These are phyloP conservation scores for Ceratobasidium sp. DNA, from an alignment of 1,284 basidiomycete species.

Conservation along the genomic window DNA sequence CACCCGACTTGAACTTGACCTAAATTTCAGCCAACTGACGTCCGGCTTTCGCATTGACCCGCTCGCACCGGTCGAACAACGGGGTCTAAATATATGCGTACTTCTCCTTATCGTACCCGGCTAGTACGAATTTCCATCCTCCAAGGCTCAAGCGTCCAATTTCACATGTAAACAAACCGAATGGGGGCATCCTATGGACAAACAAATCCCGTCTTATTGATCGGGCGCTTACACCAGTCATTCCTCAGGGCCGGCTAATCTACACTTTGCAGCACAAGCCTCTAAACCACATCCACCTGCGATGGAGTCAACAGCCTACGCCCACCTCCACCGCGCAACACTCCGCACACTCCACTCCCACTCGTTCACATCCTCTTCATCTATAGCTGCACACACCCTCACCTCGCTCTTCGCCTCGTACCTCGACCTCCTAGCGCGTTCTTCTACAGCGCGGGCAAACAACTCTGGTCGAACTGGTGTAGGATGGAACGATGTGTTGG, in stretches of 20 bases:
- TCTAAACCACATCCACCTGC: not conserved
- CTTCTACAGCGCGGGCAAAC: constrained; percentile 76
- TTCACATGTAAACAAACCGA: not conserved
- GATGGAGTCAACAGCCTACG: constrained; percentile 47
- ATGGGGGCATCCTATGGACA: not conserved
- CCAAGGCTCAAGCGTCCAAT: not conserved
- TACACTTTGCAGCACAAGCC: constrained; percentile 3
- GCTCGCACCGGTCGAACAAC: no score
- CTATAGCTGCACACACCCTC: constrained; percentile 74
- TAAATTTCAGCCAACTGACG: no score
- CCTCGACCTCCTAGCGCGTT: constrained; percentile 70
- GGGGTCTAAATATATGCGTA: no score
- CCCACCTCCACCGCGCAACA: constrained; percentile 72
- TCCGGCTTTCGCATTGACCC: no score
- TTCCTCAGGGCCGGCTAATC: constrained; percentile 21
- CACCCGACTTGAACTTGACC: no score
- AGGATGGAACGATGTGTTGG: constrained; percentile 69
- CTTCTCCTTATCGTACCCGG: no score
- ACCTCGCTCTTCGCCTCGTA: constrained; percentile 80
- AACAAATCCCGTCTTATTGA: constrained; percentile 19
- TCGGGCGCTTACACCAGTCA: constrained; percentile 26
- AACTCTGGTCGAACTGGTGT: constrained; percentile 72
- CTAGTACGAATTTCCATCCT: not conserved
- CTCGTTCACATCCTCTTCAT: constrained; percentile 77
- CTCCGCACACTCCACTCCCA: constrained; percentile 79